Conservation (phyloP, 805 yeast genomes). For the Jamesozyma gamospora region DNA sequence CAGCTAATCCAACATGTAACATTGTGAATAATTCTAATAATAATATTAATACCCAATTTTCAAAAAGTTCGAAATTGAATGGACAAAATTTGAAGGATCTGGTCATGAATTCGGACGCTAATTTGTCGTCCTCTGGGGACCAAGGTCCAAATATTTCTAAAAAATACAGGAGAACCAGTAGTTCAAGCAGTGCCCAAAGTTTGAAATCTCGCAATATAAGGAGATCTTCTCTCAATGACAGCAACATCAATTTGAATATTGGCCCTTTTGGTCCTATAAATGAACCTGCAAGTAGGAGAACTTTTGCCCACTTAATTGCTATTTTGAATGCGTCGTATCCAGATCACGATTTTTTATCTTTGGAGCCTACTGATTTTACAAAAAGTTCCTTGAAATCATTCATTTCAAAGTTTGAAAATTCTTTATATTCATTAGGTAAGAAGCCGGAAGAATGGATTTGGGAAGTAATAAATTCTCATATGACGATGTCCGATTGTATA, state of each 20-base stretch:
- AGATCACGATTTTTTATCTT: conserved; percentile 84
- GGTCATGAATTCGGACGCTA: conserved; percentile 20
- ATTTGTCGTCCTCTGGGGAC: conserved; percentile 26
- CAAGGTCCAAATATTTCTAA: conserved; percentile 3
- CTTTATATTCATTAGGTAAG: conserved; percentile 58
- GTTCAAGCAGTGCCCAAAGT: conserved; percentile 18
- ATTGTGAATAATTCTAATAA: not conserved
- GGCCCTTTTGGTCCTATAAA: conserved; percentile 90
- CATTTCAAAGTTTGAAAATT: conserved; percentile 62
- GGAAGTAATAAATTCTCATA: conserved; percentile 78
- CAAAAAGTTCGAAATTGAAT: conserved; percentile 24
- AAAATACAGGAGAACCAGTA: conserved; percentile 20
- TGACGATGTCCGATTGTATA: conserved; percentile 50
- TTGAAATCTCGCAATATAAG: conserved; percentile 8
- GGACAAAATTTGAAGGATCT: conserved; percentile 29
- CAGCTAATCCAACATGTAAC: conserved; percentile 2
- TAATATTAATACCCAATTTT: not conserved
- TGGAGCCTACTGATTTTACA: conserved; percentile 69
- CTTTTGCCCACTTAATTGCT: conserved; percentile 84
- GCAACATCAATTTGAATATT: conserved; percentile 21
- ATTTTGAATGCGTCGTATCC: conserved; percentile 89
- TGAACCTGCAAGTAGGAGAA: conserved; percentile 74
- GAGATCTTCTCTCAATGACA: conserved; percentile 23
- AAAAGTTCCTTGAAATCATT: conserved; percentile 42
- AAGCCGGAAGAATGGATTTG: conserved; percentile 62